phyloP scores from a whole-genome alignment of 352 stramenopile species.

The Pythium biforme region DNA sequence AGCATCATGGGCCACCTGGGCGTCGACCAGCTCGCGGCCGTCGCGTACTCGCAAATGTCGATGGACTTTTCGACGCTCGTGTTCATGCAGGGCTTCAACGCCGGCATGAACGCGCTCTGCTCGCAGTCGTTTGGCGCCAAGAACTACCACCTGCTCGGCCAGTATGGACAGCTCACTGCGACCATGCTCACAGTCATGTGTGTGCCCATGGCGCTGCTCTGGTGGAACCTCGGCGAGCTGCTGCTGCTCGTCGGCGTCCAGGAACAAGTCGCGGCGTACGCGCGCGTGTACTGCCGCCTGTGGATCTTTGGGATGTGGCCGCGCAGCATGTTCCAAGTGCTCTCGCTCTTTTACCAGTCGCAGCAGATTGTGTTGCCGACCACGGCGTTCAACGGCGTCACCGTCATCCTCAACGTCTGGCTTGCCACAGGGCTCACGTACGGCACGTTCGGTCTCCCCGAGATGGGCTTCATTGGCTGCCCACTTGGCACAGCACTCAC shows the following conservation, averaged over 20 bases:
- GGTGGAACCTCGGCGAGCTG: constrained; percentile 70
- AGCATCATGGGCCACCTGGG: constrained; percentile 79
- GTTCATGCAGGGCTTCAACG: constrained; percentile 80
- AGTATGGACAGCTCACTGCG: constrained; percentile 61
- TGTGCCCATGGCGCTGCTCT: constrained; percentile 66
- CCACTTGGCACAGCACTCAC: constrained; percentile 65
- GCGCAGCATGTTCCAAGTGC: constrained; percentile 75
- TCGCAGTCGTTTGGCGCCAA: constrained; percentile 86
- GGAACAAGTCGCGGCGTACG: constrained; percentile 39
- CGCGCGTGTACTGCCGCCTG: constrained; percentile 57
- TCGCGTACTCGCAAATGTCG: constrained; percentile 76
- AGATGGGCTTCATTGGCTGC: constrained; percentile 74
- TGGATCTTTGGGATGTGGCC: constrained; percentile 76
- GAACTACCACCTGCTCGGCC: constrained; percentile 70
- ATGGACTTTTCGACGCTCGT: constrained; percentile 60
- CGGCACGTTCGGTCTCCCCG: constrained; percentile 50
- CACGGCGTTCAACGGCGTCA: constrained; percentile 50
- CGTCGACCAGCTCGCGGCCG: constrained; percentile 69
- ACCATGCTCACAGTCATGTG: constrained; percentile 62
- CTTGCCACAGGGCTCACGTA: constrained; percentile 71
- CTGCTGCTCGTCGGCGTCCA: constrained; percentile 47
- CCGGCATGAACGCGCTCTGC: constrained; percentile 76
- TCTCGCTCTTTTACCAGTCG: constrained; percentile 78
- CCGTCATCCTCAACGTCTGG: constrained; percentile 54
- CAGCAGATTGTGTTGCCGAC: constrained; percentile 79